Evolutionary conservation across 345 rosid genomes (phyloP).

Genomic region (Euclidium syriacum): DNA sequence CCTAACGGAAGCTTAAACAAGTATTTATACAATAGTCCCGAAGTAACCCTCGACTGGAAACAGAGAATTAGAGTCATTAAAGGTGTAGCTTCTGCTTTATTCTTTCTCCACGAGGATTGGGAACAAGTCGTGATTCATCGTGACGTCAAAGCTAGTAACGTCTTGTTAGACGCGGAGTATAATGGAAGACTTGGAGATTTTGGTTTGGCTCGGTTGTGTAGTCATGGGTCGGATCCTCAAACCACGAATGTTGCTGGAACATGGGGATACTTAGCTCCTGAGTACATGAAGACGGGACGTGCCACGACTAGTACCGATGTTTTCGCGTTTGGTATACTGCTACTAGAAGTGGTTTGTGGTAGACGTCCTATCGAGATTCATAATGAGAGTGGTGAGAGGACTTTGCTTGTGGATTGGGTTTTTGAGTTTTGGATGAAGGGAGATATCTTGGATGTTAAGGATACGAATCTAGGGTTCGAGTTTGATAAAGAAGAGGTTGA

Average conservation of each 20-base stretch:
- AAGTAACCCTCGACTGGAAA: constrained; percentile 49
- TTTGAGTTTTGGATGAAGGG: constrained; percentile 43
- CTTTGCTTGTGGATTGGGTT: constrained; percentile 59
- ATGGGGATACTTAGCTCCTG: constrained; percentile 82
- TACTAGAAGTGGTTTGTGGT: constrained; percentile 71
- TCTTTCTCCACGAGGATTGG: constrained; percentile 72
- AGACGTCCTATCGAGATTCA: constrained; percentile 46
- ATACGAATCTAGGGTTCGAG: constrained; percentile 26
- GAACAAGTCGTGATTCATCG: constrained; percentile 81
- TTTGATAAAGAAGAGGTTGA: constrained; percentile 40
- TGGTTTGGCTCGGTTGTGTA: constrained; percentile 71
- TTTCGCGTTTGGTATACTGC: constrained; percentile 72
- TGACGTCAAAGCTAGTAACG: constrained; percentile 75
- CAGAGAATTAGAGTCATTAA: constrained; percentile 60
- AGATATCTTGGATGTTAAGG: constrained; percentile 45
- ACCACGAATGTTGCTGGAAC: constrained; percentile 83
- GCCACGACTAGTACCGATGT: constrained; percentile 61
- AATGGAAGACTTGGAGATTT: constrained; percentile 80
- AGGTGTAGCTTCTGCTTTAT: constrained; percentile 65
- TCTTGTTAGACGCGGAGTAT: constrained; percentile 51
- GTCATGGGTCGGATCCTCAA: constrained; percentile 60
- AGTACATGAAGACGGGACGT: constrained; percentile 60
- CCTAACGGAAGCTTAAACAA: constrained; percentile 79
- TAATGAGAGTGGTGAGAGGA: neutral
- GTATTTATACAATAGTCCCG: constrained; percentile 47